phyloP scores from a whole-genome alignment of 805 yeast genomes.

The Saturnispora serradocipensis region DNA sequence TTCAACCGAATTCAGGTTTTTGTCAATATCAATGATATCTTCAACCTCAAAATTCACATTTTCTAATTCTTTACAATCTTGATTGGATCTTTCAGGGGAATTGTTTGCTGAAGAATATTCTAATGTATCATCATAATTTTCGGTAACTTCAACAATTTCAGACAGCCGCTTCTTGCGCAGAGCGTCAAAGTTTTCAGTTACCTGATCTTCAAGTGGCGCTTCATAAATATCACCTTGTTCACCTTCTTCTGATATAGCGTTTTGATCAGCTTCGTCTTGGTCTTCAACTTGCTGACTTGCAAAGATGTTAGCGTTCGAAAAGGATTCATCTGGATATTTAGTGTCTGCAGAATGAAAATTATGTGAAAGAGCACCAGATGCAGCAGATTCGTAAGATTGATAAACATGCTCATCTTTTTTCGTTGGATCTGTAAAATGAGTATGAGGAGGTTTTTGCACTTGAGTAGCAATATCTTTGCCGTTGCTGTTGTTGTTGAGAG shows the following conservation, averaged over 20 bases:
- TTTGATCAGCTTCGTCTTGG: neutral
- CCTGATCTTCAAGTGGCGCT: conserved; percentile 1
- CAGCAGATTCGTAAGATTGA: neutral
- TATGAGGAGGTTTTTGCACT: neutral
- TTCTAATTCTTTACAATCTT: neutral
- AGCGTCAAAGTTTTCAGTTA: neutral
- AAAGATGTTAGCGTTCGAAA: neutral
- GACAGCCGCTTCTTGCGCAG: conserved; percentile 9
- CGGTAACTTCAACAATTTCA: conserved; percentile 13
- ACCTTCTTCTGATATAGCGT: neutral
- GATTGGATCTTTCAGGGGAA: neutral
- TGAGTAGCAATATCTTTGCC: neutral
- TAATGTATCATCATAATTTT: conserved; percentile 10
- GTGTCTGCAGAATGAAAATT: conserved; percentile 2
- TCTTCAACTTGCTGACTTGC: neutral
- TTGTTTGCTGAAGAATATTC: neutral
- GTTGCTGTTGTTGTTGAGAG: neutral
- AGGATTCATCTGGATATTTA: neutral
- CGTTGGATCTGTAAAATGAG: neutral
- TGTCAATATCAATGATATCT: neutral
- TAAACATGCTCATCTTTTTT: neutral
- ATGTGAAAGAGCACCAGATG: neutral
- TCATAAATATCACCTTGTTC: conserved; percentile 4
- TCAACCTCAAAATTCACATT: neutral
- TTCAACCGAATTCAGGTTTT: neutral